These are phyloP conservation scores for Cladosporium oxysporum DNA, from an alignment of 2,329 filamentous ascomycete genomes.

Conservation along the genomic window DNA sequence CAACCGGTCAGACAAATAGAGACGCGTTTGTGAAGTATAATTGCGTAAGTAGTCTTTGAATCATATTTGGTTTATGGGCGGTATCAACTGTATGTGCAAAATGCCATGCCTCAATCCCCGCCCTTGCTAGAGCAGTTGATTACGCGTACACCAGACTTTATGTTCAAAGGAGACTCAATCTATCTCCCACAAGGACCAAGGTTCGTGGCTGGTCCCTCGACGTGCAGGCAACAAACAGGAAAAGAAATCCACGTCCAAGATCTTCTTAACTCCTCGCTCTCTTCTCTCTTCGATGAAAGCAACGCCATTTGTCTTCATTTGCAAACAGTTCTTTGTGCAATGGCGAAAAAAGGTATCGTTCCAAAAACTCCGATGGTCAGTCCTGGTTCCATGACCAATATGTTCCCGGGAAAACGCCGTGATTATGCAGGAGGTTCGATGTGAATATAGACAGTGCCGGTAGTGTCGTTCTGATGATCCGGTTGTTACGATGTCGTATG, in stretches of 20 bases:
- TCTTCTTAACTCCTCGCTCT: not conserved
- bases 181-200: not conserved
- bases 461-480: not conserved
- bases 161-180: not conserved
- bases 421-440: conserved; percentile 1
- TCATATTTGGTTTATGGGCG: not conserved
- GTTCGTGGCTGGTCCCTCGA: conserved; percentile 3
- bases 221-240: not conserved
- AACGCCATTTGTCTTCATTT: not conserved
- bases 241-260: not conserved
- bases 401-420: not conserved
- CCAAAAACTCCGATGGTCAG: conserved; percentile 7
- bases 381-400: conserved; percentile 8
- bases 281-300: not conserved
- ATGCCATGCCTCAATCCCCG: not conserved
- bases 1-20: not conserved
- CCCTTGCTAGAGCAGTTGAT: not conserved
- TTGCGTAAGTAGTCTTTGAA: not conserved
- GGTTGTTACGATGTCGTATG: not conserved
- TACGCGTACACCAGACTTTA: not conserved
- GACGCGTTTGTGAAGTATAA: not conserved
- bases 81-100: not conserved
- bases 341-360: not conserved
- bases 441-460: conserved; percentile 2
- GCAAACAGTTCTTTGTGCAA: not conserved